Percentiles rank a stretch among this genome's conserved stretches.
Evolutionary conservation across 768 basidiomycete species (phyloP).

Genomic region (Baorangia bicolor): DNA sequence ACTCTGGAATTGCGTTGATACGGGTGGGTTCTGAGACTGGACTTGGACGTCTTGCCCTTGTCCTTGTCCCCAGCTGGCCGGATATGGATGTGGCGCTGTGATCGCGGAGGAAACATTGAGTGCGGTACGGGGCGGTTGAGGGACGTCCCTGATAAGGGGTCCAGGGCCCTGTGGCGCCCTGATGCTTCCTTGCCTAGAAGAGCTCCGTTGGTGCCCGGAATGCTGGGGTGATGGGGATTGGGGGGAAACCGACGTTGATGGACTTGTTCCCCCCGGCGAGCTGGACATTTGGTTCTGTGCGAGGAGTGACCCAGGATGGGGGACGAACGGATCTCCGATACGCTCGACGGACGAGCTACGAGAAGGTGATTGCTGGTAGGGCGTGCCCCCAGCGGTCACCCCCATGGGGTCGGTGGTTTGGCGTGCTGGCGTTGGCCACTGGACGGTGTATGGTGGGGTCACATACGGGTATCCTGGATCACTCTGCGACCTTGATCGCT

Average conservation of each 20-base stretch:
- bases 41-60: slow-evolving; percentile 1
- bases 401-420: slow-evolving; percentile 19
- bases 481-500: slow-evolving; percentile 14
- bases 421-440: slow-evolving; percentile 28
- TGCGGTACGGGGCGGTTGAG: slow-evolving; percentile 21
- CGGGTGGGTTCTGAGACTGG: slow-evolving; percentile 1
- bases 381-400: background rate
- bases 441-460: slow-evolving; percentile 23
- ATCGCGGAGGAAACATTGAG: slow-evolving; percentile 10
- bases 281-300: slow-evolving; percentile 4
- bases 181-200: slow-evolving; percentile 21
- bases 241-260: slow-evolving; percentile 18
- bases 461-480: slow-evolving; percentile 25
- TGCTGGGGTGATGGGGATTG: slow-evolving; percentile 20
- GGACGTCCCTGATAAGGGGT: slow-evolving; percentile 15
- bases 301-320: slow-evolving; percentile 8
- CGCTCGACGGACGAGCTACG: slow-evolving; percentile 26
- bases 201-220: slow-evolving; percentile 8
- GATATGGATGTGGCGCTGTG: slow-evolving; percentile 16
- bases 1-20: slow-evolving; percentile 4
- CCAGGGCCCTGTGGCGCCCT: slow-evolving; percentile 15
- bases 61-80: slow-evolving; percentile 7
- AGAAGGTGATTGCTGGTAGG: slow-evolving; percentile 11
- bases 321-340: slow-evolving; percentile 10
- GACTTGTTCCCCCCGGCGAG: slow-evolving; percentile 2